These are phyloP conservation scores for Colletotrichum spinosum DNA, from an alignment of 2,329 filamentous ascomycete genomes.

Conservation along the genomic window DNA sequence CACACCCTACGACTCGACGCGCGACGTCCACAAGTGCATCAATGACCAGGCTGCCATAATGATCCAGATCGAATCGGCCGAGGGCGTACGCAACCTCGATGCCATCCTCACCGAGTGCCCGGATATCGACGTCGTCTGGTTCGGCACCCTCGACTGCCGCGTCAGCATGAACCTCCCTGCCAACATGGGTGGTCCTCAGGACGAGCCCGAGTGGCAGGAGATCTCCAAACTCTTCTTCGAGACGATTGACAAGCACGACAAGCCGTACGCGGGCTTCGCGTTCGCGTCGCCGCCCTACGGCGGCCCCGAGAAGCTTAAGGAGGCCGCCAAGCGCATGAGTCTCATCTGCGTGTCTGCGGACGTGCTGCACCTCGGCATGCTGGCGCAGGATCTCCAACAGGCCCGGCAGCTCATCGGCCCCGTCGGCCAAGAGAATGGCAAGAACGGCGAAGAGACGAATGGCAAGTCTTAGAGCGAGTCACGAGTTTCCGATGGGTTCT, in stretches of 20 bases:
- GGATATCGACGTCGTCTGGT: constrained; percentile 60
- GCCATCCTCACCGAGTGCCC: constrained; percentile 58
- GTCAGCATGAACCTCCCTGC: constrained; percentile 56
- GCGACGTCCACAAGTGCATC: constrained; percentile 51
- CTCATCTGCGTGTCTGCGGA: constrained; percentile 41
- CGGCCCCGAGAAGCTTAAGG: constrained; percentile 40
- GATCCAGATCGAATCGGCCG: constrained; percentile 59
- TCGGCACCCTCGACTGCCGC: constrained; percentile 56
- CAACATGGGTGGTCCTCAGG: constrained; percentile 43
- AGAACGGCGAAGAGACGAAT: constrained; percentile 7
- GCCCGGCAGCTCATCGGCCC: constrained; percentile 13
- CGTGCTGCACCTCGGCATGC: constrained; percentile 39
- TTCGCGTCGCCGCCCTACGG: constrained; percentile 43
- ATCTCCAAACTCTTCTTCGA: constrained; percentile 51
- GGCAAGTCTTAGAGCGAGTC: constrained; percentile 14
- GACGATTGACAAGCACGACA: constrained; percentile 59
- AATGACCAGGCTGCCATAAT: constrained; percentile 61
- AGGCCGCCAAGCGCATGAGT: constrained; percentile 43
- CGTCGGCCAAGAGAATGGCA: constrained; percentile 20
- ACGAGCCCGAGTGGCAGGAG: constrained; percentile 56
- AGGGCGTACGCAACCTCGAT: constrained; percentile 60
- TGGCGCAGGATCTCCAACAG: constrained; percentile 40
- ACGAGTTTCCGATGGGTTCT: not conserved
- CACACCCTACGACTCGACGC: constrained; percentile 44
- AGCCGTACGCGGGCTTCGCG: constrained; percentile 51